Evolutionary conservation across 176 grass and related monocot species (phyloP).

Genomic region (Sorghum bicolor): Sorghum_bicolor_NCBIv3 NC_012870.2:8801501-8802000

Average conservation of each 20-base stretch:
- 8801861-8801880: no score
- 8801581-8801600: constrained; percentile 12
- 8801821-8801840: neutral
- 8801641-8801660: neutral
- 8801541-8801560: neutral
- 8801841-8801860: neutral
- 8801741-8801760: neutral
- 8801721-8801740: neutral
- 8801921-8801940: neutral
- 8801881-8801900: neutral
- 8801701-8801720: no score
- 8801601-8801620: neutral
- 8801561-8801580: neutral
- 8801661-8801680: neutral
- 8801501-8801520: neutral
- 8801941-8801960: no score
- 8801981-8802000: no score
- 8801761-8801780: neutral
- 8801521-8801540: neutral
- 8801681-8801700: neutral
- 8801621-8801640: neutral
- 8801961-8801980: no score
- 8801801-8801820: neutral
- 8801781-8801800: neutral
- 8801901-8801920: neutral